Base-by-base conservation (phyloP, 768 basidiomycete species). In the Epithele typhae region DNA sequence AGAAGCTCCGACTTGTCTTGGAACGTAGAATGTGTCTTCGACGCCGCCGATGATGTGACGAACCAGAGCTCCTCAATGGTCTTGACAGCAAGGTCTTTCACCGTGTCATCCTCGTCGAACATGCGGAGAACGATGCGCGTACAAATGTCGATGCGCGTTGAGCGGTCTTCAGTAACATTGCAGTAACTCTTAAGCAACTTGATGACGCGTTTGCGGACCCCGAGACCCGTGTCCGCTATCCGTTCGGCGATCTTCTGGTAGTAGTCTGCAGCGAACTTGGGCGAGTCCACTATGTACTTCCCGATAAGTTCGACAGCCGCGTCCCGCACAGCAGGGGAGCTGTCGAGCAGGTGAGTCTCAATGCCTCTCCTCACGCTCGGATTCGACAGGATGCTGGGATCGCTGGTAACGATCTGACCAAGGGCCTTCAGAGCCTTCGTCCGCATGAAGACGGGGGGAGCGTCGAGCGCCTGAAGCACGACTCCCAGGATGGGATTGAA, bases 231-330 rank as follows among this genome's bases (percentile, higher is more conserved):
- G 62, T 99, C 96, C 32, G 89, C 87, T 54, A 96, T 91, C 4
- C 96, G 85, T 49, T 92, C 88, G 2, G 88, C 82, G 43, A 99
- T 89, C 63, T 82, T 83, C 38, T 77, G 73, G 58, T 94, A 95
- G 67, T 98, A 98, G 56, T 93, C 82, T 3, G 79, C 78, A 0
- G 89, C 91, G n/a, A 98, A 82, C 45, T 84, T 82, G 0, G 92
- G 90, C 0, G 85, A 83, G 51, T 92, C 86, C 27, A 93, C 80
- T 73, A 98, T 84, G 59, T 98, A 95, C 68, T 92, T 95, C n/a
- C 96, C 96, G 47, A 98, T 90, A 47, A 99, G 70, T 60, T 98
- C 96, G 12, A 99, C 90, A 5, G 95, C 93, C 4, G 93, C 92
- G 62, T 99, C 96, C 10, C 96, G 87, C 6, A 99, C 96, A 15